Conservation (phyloP, 2,329 filamentous ascomycete species). For the Aspergillus amoenus region DNA sequence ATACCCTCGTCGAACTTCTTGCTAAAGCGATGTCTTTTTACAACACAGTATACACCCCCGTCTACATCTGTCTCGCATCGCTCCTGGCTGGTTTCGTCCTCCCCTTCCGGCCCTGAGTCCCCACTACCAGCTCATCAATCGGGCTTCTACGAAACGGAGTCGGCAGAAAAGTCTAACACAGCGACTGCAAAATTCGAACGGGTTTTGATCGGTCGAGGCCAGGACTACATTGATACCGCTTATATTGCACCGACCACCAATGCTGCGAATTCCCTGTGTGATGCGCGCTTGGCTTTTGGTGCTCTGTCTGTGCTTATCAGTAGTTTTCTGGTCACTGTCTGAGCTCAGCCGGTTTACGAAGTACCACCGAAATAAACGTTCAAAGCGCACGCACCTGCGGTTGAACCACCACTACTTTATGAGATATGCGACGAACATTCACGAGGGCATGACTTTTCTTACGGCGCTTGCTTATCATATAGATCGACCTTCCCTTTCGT, state of each 20-base stretch:
- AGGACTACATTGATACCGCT: constrained; percentile 5
- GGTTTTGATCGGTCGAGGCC: background rate
- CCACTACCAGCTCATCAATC: constrained; percentile 6
- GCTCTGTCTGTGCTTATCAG: constrained; percentile 25
- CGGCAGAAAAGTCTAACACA: background rate
- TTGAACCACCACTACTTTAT: constrained; percentile 4
- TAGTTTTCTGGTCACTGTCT: constrained; percentile 21
- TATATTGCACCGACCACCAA: constrained; percentile 21
- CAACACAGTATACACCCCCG: constrained; percentile 43
- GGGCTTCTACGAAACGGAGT: constrained; percentile 3
- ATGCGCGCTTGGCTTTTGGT: constrained; percentile 15
- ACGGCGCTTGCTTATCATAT: constrained; percentile 9
- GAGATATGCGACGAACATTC: constrained; percentile 12
- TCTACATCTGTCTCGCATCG: constrained; percentile 53
- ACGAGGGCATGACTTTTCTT: constrained; percentile 12
- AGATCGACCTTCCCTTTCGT: constrained; percentile 5
- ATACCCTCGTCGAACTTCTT: constrained; percentile 10
- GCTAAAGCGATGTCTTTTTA: constrained; percentile 26
- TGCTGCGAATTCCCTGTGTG: constrained; percentile 17
- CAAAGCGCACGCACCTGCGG: background rate
- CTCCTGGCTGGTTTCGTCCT: constrained; percentile 47
- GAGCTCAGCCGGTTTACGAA: constrained; percentile 1
- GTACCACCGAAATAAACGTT: background rate
- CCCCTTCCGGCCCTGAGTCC: constrained; percentile 47
- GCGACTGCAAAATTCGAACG: background rate